Conservation (phyloP, 2,329 filamentous ascomycete species). For the Clonostachys chloroleuca region DNA sequence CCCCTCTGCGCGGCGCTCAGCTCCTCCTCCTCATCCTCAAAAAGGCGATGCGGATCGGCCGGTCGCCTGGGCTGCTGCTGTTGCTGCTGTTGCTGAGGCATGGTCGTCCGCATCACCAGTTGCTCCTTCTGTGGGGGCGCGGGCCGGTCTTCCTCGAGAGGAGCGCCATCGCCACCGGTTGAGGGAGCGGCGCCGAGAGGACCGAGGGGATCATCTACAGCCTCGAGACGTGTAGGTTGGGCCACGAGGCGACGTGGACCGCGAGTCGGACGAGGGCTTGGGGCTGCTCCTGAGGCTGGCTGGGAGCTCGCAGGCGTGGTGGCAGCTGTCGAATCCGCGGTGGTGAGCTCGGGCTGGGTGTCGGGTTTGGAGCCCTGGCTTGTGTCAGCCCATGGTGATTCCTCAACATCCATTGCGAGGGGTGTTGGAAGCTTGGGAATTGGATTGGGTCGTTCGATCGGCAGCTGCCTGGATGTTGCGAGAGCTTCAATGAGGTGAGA, state of each 20-base stretch:
- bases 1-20: slow-evolving; percentile 51
- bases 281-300: slow-evolving; percentile 17
- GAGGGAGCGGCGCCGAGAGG: slow-evolving; percentile 60
- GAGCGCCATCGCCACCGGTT: slow-evolving; percentile 35
- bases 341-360: slow-evolving; percentile 14
- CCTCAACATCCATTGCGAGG: slow-evolving; percentile 41
- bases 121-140: slow-evolving; percentile 66
- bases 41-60: slow-evolving; percentile 40
- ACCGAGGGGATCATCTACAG: slow-evolving; percentile 72
- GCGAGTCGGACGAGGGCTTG: slow-evolving; percentile 34
- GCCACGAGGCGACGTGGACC: slow-evolving; percentile 62
- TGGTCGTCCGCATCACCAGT: slow-evolving; percentile 54
- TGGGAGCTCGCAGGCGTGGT: slow-evolving; percentile 4
- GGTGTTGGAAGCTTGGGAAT: not conserved
- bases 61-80: slow-evolving; percentile 22
- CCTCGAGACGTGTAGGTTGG: slow-evolving; percentile 74
- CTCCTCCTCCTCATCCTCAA: slow-evolving; percentile 70
- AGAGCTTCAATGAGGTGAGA: not conserved
- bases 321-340: not conserved
- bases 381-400: slow-evolving; percentile 51
- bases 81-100: slow-evolving; percentile 33
- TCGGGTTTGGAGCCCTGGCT: slow-evolving; percentile 10
- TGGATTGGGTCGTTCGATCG: slow-evolving; percentile 2
- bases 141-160: slow-evolving; percentile 48
- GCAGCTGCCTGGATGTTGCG: not conserved